These are phyloP conservation scores for Chrysosporium queenslandicum DNA, from an alignment of 2,329 filamentous ascomycete genomes.

Conservation along the genomic window DNA sequence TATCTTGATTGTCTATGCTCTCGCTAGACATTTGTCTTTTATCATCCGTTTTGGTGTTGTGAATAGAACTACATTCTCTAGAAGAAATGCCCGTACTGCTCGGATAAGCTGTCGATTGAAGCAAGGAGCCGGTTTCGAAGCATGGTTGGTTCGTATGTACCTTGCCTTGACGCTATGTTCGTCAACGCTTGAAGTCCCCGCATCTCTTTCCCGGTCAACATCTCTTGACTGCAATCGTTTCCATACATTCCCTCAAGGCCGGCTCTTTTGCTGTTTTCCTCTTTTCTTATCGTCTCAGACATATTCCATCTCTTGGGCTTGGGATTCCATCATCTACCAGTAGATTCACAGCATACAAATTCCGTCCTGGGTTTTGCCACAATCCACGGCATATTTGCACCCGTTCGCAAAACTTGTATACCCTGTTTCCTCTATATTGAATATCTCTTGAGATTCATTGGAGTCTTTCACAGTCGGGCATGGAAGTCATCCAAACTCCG, in stretches of 20 bases:
- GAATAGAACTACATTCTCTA: too few relatives aligned
- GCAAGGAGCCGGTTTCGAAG: neutral
- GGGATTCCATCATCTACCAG: neutral
- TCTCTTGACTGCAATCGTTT: neutral
- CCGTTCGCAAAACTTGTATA: neutral
- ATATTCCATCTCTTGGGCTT: neutral
- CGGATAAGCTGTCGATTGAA: too few relatives aligned
- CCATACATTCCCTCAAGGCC: neutral
- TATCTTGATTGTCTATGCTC: neutral
- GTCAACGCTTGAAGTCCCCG: neutral
- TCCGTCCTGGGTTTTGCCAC: neutral
- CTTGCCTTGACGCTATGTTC: neutral
- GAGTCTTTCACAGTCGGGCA: conserved; percentile 25
- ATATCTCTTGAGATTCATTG: neutral
- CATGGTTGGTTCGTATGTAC: neutral
- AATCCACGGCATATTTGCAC: neutral
- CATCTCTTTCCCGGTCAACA: neutral
- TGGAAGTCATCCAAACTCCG: conserved; percentile 48
- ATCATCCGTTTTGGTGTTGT: too few relatives aligned
- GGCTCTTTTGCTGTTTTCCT: neutral
- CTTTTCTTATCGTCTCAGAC: neutral
- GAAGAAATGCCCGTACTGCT: too few relatives aligned
- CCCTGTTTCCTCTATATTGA: neutral
- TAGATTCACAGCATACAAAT: neutral
- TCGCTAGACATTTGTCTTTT: neutral